A percentile compares a stretch with the other conserved stretches of the same genome.
These are phyloP conservation scores for Handroanthus guayacan DNA, from an alignment of 257 asterid genomes.

Conservation along the genomic window DNA sequence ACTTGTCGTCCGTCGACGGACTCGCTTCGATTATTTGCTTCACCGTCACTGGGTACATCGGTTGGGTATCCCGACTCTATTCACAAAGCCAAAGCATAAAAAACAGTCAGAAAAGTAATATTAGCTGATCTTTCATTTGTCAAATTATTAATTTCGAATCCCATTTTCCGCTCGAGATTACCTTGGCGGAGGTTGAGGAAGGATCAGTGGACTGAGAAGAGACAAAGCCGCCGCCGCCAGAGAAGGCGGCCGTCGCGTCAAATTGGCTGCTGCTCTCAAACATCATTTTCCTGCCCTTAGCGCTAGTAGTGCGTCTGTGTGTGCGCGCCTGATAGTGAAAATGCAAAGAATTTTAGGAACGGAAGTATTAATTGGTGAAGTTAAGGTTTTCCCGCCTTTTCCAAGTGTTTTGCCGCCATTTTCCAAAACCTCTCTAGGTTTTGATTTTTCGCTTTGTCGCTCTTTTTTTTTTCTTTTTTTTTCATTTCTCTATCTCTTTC, in stretches of 20 bases:
- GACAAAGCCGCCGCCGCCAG: constrained; percentile 51
- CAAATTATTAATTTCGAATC: not conserved
- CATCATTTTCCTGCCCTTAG: constrained; percentile 48
- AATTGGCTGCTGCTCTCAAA: constrained; percentile 67
- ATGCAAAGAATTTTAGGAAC: not conserved
- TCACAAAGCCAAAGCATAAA: constrained; percentile 1
- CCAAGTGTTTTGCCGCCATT: constrained; percentile 48
- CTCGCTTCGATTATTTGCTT: constrained; percentile 71
- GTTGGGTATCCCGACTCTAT: constrained; percentile 73
- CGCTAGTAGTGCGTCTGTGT: not conserved
- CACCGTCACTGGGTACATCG: constrained; percentile 80
- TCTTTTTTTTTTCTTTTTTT: not conserved
- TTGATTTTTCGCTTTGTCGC: not conserved
- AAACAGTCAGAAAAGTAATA: not conserved
- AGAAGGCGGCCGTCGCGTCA: constrained; percentile 37
- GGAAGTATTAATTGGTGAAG: constrained; percentile 4
- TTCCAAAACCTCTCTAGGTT: not conserved
- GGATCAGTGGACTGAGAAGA: constrained; percentile 58
- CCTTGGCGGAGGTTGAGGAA: constrained; percentile 70
- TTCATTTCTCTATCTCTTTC: too few species aligned
- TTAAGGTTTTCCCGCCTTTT: constrained; percentile 44
- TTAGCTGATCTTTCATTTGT: not conserved
- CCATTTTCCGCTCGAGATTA: constrained; percentile 14
- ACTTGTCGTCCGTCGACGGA: constrained; percentile 60
- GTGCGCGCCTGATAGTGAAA: constrained; percentile 12